A percentile compares a stretch with the other conserved stretches of the same genome.
These are phyloP conservation scores for Yarrowia hollandica DNA, from an alignment of 805 yeast species.

Conservation along the genomic window DNA sequence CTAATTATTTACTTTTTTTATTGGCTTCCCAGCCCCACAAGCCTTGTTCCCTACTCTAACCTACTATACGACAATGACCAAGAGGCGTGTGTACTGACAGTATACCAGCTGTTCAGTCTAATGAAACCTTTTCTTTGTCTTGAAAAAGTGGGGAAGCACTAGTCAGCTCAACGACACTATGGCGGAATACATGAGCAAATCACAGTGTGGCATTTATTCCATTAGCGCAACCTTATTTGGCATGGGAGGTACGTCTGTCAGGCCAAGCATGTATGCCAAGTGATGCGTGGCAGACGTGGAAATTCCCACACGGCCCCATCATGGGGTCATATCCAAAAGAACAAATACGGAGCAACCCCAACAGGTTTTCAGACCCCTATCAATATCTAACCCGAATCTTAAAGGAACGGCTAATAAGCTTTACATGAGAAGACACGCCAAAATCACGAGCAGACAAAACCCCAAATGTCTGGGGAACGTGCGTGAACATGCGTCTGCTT, in stretches of 20 bases:
- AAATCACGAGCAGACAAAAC: not conserved
- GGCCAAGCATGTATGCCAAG: no score
- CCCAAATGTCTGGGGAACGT: slow-evolving; percentile 4
- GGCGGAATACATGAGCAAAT: not conserved
- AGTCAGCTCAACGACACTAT: not conserved
- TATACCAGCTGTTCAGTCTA: not conserved
- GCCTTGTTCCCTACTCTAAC: not conserved
- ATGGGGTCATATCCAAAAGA: no score
- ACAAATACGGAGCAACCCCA: no score
- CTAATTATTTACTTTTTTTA: not conserved
- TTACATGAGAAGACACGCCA: no score
- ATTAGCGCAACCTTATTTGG: not conserved
- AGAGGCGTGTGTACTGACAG: not conserved
- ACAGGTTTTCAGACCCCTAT: no score
- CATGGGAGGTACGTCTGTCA: not conserved
- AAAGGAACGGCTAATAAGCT: not conserved
- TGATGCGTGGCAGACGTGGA: no score
- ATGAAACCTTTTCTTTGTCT: not conserved
- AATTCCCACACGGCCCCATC: no score
- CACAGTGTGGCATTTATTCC: not conserved
- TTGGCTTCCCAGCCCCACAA: slow-evolving; percentile 1
- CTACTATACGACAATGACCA: not conserved
- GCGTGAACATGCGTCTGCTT: not conserved
- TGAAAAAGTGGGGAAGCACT: slow-evolving; percentile 5
- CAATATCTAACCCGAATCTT: not conserved